These are phyloP conservation scores for Fagopyrum tataricum DNA, from an alignment of 148 eudicot species.

Conservation along the genomic window DNA sequence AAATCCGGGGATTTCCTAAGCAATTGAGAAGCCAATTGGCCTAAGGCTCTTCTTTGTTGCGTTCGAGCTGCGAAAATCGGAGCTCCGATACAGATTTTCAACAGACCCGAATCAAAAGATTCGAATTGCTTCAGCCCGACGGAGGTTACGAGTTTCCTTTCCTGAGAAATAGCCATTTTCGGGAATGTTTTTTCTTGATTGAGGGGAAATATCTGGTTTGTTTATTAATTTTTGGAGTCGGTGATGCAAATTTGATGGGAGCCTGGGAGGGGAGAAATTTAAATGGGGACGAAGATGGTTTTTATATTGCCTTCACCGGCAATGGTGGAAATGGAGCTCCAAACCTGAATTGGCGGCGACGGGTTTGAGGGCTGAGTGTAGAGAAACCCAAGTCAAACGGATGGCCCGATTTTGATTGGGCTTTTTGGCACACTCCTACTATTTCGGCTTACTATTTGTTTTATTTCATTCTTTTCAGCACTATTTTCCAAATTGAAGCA, in stretches of 20 bases:
- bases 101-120: neutral
- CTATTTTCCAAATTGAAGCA: neutral
- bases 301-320: neutral
- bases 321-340: neutral
- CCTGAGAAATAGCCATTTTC: neutral
- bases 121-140: neutral
- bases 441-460: neutral
- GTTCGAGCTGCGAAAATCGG: slow-evolving; percentile 2
- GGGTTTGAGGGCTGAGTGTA: neutral
- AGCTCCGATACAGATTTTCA: slow-evolving; percentile 1
- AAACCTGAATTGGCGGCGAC: neutral
- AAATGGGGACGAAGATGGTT: neutral
- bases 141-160: neutral
- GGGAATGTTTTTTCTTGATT: neutral
- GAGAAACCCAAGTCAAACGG: slow-evolving; percentile 2
- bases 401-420: neutral
- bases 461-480: neutral
- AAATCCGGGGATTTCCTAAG: slow-evolving; percentile 9
- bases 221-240: neutral
- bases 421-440: neutral
- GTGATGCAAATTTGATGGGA: neutral
- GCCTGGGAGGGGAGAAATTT: neutral
- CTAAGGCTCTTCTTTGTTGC: slow-evolving; percentile 13
- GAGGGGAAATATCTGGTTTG: neutral
- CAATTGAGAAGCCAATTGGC: slow-evolving; percentile 1